Evolutionary conservation across 2,329 filamentous ascomycete species (phyloP), one percentile per base, ranked within the genome.

Genomic region (Westerdykella aurantiaca): DNA sequence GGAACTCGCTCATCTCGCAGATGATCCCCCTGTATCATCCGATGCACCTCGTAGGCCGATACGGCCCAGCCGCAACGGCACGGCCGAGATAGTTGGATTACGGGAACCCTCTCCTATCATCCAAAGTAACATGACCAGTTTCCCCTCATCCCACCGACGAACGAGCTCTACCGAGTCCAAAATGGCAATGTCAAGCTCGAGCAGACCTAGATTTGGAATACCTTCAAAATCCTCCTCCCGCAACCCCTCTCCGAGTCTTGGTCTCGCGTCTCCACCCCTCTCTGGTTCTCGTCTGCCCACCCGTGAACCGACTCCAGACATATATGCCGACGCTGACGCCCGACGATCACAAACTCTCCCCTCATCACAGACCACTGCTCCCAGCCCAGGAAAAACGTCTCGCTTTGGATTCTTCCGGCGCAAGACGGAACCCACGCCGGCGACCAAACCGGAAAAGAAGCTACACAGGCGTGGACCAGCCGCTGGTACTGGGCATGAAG

Each of bases 401-500:
- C 79, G 85, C 2, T 93, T 95, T 62, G 84, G 85, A 1, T 76
- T 95, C 42, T 95, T 95, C 56, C 75, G 83, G 7, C 80, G 85
- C 51, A 94, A 88, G 64, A 74, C 79, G 0, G 73, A 79, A 1
- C 62, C 77, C 4, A 61, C 66, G n/a, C 47, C 68, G 10, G 47
- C 63, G 0, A 77, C 82, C n/a, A 81, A 77, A 60, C 74, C 76
- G 31, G 81, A 83, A 7, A 81, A 77, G 50, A 60, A 72, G 6
- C 48, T 72, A 18, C 53, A 53, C 2, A 57, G 85, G 22, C 91
- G 88, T 66, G 90, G 91, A 0, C 91, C 91, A 17, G 81, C 79
- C 13, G 91, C 91, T 34, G 91, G 91, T n/a, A 97, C 91, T 31
- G 91, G 91, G 0, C 89, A 97, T 58, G 91, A 97, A 69, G 85